Conservation (phyloP, 108 stramenopile genomes). For the Skeletonema menzelii region DNA sequence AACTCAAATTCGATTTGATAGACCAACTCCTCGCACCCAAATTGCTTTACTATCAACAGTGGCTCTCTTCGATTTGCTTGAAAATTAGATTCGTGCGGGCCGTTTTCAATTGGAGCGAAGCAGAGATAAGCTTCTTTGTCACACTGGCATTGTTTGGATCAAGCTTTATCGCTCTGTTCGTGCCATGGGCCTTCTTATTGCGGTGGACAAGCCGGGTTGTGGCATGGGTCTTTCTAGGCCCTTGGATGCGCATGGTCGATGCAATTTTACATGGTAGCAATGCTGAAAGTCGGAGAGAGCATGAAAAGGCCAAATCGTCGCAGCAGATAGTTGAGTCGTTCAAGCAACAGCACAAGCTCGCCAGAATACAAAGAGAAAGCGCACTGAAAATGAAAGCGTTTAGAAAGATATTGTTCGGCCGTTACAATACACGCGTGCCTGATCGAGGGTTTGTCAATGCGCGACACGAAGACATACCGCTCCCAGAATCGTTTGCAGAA, state of each 20-base stretch:
- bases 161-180: conserved; percentile 51
- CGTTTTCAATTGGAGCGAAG: conserved; percentile 13
- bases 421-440: conserved; percentile 52
- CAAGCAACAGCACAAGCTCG: conserved; percentile 21
- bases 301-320: conserved; percentile 14
- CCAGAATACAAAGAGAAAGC: conserved; percentile 62
- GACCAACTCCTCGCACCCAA: conserved; percentile 47
- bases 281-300: conserved; percentile 27
- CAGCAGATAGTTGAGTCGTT: conserved; percentile 15
- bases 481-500: conserved; percentile 48
- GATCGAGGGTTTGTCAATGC: conserved; percentile 29
- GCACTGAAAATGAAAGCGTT: conserved; percentile 73
- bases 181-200: conserved; percentile 72
- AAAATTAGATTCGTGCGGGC: conserved; percentile 27
- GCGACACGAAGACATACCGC: conserved; percentile 50
- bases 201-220: conserved; percentile 55
- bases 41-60: conserved; percentile 28
- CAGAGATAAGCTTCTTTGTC: conserved; percentile 59
- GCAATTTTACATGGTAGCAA: conserved; percentile 37
- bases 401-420: conserved; percentile 61
- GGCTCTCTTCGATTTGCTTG: conserved; percentile 27
- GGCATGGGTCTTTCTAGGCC: conserved; percentile 71
- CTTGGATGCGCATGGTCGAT: conserved; percentile 73
- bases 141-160: conserved; percentile 52
- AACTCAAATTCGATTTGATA: conserved; percentile 26